A percentile compares a stretch with the other conserved stretches of the same genome.
phyloP scores from a whole-genome alignment of 2,329 filamentous ascomycete genomes.

The Penicillium freii region DNA sequence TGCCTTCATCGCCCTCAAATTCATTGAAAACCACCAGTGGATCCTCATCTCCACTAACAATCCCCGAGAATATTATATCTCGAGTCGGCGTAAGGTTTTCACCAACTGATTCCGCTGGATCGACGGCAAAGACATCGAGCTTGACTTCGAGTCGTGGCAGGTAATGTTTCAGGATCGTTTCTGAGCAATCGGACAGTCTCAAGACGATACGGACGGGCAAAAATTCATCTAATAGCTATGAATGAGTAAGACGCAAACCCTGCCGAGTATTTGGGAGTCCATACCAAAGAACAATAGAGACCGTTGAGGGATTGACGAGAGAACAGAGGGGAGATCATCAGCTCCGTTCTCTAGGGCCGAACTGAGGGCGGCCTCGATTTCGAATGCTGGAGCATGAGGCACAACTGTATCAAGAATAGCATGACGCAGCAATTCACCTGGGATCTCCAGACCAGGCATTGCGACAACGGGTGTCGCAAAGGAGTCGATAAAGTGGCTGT shows the following conservation, averaged over 20 bases:
- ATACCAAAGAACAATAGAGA: constrained; percentile 54
- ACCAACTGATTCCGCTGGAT: constrained; percentile 42
- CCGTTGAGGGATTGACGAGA: constrained; percentile 52
- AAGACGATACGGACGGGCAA: constrained; percentile 53
- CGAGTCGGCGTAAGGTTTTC: constrained; percentile 38
- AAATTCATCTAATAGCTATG: constrained; percentile 53
- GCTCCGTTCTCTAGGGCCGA: constrained; percentile 47
- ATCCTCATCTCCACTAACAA: constrained; percentile 40
- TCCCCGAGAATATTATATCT: constrained; percentile 46
- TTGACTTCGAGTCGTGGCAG: constrained; percentile 51
- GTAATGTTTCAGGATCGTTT: constrained; percentile 48
- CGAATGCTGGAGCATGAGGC: constrained; percentile 41
- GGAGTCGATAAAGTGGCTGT: constrained; percentile 12
- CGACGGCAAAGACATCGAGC: constrained; percentile 50
- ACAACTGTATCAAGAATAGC: constrained; percentile 46
- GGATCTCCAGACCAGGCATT: constrained; percentile 39
- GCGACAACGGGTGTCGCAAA: constrained; percentile 28
- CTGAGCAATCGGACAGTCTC: constrained; percentile 51
- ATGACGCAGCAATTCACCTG: constrained; percentile 43
- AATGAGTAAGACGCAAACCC: constrained; percentile 49
- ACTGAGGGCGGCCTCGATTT: constrained; percentile 42
- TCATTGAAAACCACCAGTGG: constrained; percentile 47
- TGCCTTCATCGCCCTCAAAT: constrained; percentile 39
- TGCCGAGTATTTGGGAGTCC: constrained; percentile 6
- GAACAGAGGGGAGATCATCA: constrained; percentile 44